Evolutionary conservation across 2,329 filamentous ascomycete species (phyloP).

Genomic region (Fusarium sororula): DNA sequence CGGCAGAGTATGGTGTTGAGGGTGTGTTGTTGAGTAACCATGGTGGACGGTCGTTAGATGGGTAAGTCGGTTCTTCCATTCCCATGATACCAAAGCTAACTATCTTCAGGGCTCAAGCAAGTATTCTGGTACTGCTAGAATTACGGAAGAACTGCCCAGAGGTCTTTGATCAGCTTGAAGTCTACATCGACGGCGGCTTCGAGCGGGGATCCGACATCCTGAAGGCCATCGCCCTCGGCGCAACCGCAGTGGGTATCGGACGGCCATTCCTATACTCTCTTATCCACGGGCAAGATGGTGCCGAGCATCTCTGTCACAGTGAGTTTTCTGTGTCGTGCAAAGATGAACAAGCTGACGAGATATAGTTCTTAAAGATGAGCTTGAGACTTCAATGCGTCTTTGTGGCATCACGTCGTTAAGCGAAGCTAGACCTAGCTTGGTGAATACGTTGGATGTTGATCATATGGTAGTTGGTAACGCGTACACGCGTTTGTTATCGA

Average conservation of each 20-base stretch:
- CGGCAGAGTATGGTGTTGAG: constrained; percentile 58
- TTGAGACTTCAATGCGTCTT: constrained; percentile 45
- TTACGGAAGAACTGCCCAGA: constrained; percentile 58
- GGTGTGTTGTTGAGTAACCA: constrained; percentile 68
- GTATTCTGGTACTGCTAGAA: constrained; percentile 61
- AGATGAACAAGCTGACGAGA: neutral
- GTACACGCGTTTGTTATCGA: constrained; percentile 2
- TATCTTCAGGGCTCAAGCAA: constrained; percentile 47
- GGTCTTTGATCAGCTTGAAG: constrained; percentile 58
- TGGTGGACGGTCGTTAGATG: constrained; percentile 66
- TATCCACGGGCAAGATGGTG: constrained; percentile 62
- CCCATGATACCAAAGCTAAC: no score
- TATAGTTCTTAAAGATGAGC: constrained; percentile 46
- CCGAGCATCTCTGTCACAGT: constrained; percentile 65
- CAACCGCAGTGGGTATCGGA: constrained; percentile 63
- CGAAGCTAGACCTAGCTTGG: constrained; percentile 38
- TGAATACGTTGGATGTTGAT: constrained; percentile 45
- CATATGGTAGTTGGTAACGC: constrained; percentile 36
- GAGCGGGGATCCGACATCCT: constrained; percentile 63
- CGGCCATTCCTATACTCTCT: constrained; percentile 62
- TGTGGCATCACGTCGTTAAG: constrained; percentile 42
- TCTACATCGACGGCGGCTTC: constrained; percentile 64
- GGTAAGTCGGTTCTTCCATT: constrained; percentile 30
- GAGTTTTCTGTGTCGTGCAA: constrained; percentile 42
- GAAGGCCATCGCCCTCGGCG: constrained; percentile 62